phyloP scores from a whole-genome alignment of 257 asterid species.

The Solanum raphanifolium region DNA sequence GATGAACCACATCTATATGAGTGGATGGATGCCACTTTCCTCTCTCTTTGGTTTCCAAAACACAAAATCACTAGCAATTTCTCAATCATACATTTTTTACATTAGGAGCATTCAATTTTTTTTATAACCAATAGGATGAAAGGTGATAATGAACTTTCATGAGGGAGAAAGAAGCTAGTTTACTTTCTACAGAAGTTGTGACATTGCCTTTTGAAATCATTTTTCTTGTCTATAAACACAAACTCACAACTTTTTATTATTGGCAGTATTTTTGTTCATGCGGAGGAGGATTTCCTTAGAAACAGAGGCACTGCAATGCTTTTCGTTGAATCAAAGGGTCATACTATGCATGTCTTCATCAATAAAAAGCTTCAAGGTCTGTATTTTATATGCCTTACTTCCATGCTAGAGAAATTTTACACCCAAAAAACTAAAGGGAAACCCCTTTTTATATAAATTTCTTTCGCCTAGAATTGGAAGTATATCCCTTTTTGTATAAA shows the following conservation, averaged over 20 bases:
- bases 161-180: neutral
- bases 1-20: neutral
- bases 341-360: conserved; percentile 71
- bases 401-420: neutral
- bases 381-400: neutral
- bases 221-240: neutral
- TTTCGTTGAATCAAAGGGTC: conserved; percentile 77
- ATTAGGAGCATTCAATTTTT: neutral
- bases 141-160: neutral
- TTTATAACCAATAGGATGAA: neutral
- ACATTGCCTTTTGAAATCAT: neutral
- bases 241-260: conserved; percentile 6
- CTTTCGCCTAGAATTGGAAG: neutral
- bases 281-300: conserved; percentile 40
- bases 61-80: neutral
- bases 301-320: conserved; percentile 53
- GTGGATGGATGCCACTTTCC: neutral
- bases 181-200: neutral
- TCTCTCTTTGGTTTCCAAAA: neutral
- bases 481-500: neutral
- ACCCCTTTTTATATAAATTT: neutral
- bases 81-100: neutral
- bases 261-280: conserved; percentile 50
- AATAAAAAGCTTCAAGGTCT: conserved; percentile 81
- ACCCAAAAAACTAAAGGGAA: neutral